Evolutionary conservation across 2,329 filamentous ascomycete genomes (phyloP).

Genomic region (Verticillium alfalfae): DNA sequence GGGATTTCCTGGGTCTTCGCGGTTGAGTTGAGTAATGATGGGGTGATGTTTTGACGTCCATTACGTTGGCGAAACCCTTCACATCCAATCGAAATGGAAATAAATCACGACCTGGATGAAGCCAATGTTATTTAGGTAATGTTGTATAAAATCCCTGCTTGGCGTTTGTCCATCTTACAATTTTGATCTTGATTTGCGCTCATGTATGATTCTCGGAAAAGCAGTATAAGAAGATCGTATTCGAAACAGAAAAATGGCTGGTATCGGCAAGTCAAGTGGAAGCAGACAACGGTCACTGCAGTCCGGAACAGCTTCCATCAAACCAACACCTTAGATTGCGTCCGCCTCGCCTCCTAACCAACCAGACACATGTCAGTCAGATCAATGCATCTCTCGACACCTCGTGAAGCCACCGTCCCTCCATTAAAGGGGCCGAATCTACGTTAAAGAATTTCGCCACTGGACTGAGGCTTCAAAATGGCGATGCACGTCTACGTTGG

Average conservation of each 20-base stretch:
- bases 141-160: not conserved
- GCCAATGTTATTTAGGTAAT: not conserved
- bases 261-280: not conserved
- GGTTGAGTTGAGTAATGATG: not conserved
- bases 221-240: not conserved
- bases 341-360: not conserved
- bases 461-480: not conserved
- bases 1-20: not conserved
- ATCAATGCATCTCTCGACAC: not conserved
- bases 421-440: not conserved
- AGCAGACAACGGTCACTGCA: not conserved
- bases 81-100: not conserved
- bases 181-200: not conserved
- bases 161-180: not conserved
- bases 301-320: not conserved
- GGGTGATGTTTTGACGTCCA: not conserved
- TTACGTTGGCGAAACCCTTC: not conserved
- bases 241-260: no score
- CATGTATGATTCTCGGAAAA: not conserved
- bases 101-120: not conserved
- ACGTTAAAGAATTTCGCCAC: not conserved
- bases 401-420: not conserved
- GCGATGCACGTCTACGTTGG: constrained; percentile 20
- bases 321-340: not conserved
- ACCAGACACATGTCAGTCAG: not conserved